Base-by-base conservation (phyloP, 768 basidiomycete genomes). In the Pilatotrama ljubarskyi region DNA sequence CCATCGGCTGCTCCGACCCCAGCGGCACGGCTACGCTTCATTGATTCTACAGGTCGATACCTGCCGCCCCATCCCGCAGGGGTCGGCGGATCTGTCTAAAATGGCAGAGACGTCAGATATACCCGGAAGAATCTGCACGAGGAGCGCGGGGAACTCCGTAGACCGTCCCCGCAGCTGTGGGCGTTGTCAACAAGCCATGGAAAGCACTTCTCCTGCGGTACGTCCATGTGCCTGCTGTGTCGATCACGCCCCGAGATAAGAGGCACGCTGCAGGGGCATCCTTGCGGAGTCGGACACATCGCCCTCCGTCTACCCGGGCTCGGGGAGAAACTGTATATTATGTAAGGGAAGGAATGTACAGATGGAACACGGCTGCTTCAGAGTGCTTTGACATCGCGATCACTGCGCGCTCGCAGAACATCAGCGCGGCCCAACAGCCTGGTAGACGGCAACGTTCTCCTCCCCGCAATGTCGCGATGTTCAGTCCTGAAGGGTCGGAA, bases 241-340 rank as follows among this genome's bases (percentile, higher is more conserved):
- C 29, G 29, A 32, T 32, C 29, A 32, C 29, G n/a, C 5, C 42
- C 42, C 20, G 18, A 17, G 42, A 49, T 49, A 49, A 49, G 17
- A 14, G 26, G 2, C 29, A 49, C 46, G 13, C 25, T 24, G 22
- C 22, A 15, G 40, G 17, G 20, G 40, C 38, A 14, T 41, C n/a
- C n/a, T 32, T 32, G 29, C 29, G 29, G 10, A 32, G 29, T 32
- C 29, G 29, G 29, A 32, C 29, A 13, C 15, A 51, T 32, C 10
- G 29, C 29, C 29, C 35, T 43, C 37, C 51, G 32, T 36, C 32
- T 17, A 26, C 29, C 36, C 43, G 44, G 18, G 43, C 17, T 61
- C 47, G 41, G 54, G 41, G 35, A 46, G 54, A 56, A 56, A 61
- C 35, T 22, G 49, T 61, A 61, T 61, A 61, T 61, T 61, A 61